Conservation (phyloP, 2,329 filamentous ascomycete species). For the Dichotomopilus funicola region DNA sequence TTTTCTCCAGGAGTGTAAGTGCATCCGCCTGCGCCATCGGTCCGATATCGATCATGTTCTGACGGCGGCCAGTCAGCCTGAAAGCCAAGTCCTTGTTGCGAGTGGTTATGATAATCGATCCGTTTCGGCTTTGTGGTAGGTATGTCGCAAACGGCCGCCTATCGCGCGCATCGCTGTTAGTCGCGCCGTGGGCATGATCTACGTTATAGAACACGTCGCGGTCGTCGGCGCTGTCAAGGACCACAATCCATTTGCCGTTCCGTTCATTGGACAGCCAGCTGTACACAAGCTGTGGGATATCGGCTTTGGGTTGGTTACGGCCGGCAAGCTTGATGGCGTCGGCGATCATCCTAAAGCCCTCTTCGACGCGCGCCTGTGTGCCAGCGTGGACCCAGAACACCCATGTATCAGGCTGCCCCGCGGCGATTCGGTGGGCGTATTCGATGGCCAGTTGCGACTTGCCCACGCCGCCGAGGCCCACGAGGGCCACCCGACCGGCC, state of each 20-base stretch:
- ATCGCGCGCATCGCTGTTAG: constrained; percentile 1
- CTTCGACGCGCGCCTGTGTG: constrained; percentile 25
- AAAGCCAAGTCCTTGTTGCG: constrained; percentile 18
- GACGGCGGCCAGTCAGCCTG: constrained; percentile 15
- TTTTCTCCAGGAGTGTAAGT: constrained; percentile 29
- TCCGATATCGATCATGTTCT: constrained; percentile 23
- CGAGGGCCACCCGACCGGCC: background rate
- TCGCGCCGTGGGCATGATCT: too few species aligned
- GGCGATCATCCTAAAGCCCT: constrained; percentile 30
- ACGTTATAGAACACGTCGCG: constrained; percentile 25
- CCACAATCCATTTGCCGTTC: constrained; percentile 29
- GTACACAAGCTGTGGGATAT: constrained; percentile 26
- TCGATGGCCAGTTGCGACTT: constrained; percentile 5
- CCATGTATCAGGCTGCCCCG: background rate
- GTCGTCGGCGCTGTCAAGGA: constrained; percentile 35
- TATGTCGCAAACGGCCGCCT: constrained; percentile 17
- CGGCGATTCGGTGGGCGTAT: constrained; percentile 3
- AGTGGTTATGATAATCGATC: constrained; percentile 27
- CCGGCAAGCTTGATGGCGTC: constrained; percentile 24
- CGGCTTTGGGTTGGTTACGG: constrained; percentile 19
- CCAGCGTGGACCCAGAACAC: constrained; percentile 10
- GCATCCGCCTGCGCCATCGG: constrained; percentile 25
- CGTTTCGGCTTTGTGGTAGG: constrained; percentile 27
- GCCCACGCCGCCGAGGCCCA: background rate
- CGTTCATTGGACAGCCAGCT: constrained; percentile 28